Conservation (phyloP, 2,329 filamentous ascomycete genomes). For the Ambrosiella cleistominuta region DNA sequence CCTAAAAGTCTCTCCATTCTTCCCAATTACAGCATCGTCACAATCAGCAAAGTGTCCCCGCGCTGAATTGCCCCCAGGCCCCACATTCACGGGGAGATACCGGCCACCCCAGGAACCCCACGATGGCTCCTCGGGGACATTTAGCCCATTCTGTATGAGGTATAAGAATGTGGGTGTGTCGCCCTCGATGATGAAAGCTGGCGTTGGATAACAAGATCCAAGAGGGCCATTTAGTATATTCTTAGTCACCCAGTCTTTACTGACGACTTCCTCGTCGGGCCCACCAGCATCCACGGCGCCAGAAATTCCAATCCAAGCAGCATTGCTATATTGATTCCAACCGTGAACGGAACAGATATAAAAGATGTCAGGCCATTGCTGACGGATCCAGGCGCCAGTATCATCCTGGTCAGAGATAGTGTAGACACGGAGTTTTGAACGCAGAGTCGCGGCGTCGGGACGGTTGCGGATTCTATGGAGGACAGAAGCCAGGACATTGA, state of each 20-base stretch:
- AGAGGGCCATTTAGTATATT: conserved; percentile 33
- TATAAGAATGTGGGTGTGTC: conserved; percentile 34
- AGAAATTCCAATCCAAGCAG: conserved; percentile 38
- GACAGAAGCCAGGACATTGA: conserved; percentile 33
- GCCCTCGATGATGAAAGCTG: conserved; percentile 34
- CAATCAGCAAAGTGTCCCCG: conserved; percentile 19
- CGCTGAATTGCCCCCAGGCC: not conserved
- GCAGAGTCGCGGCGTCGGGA: not conserved
- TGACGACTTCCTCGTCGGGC: conserved; percentile 29
- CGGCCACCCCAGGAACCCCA: conserved; percentile 34
- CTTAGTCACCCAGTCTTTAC: conserved; percentile 32
- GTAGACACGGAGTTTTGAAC: conserved; percentile 28
- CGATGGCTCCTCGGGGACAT: conserved; percentile 27
- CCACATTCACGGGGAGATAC: conserved; percentile 18
- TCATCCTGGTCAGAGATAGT: conserved; percentile 44
- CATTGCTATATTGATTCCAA: conserved; percentile 36
- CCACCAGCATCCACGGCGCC: conserved; percentile 23
- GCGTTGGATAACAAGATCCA: conserved; percentile 28
- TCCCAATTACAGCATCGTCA: conserved; percentile 18
- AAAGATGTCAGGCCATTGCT: conserved; percentile 34
- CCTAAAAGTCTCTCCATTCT: conserved; percentile 16
- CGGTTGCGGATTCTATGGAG: conserved; percentile 22
- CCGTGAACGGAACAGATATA: conserved; percentile 39
- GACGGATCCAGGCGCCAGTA: conserved; percentile 36
- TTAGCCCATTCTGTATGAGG: conserved; percentile 30